Evolutionary conservation across 2,329 filamentous ascomycete genomes (phyloP).

Genomic region (Epichloe aotearoae): DNA sequence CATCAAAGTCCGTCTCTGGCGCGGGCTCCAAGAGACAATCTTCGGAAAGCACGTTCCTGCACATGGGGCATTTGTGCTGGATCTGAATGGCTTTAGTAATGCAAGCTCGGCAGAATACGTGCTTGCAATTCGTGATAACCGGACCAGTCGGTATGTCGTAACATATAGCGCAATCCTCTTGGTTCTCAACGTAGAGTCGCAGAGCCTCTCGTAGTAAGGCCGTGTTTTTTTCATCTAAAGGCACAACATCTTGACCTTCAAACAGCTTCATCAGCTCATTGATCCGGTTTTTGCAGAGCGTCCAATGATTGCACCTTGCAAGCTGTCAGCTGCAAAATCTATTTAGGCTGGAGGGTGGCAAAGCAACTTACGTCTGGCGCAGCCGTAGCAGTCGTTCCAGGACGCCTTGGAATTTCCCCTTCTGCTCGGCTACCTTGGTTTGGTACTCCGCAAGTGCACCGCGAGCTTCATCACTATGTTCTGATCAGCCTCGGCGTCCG

Average conservation of each 20-base stretch:
- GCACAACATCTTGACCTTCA: conserved; percentile 52
- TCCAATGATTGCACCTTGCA: conserved; percentile 68
- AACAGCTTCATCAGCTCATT: conserved; percentile 57
- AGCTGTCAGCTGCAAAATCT: background rate
- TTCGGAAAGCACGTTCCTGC: conserved; percentile 53
- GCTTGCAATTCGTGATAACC: conserved; percentile 75
- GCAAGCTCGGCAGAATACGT: conserved; percentile 63
- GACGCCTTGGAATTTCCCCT: conserved; percentile 55
- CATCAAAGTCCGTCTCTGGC: conserved; percentile 34
- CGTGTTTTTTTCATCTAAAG: conserved; percentile 55
- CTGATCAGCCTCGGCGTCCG: conserved; percentile 11
- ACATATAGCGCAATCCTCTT: conserved; percentile 76
- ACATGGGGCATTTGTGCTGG: conserved; percentile 76
- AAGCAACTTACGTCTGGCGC: conserved; percentile 49
- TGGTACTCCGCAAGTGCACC: conserved; percentile 53
- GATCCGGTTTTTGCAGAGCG: conserved; percentile 63
- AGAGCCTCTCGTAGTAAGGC: conserved; percentile 62
- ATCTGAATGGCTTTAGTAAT: conserved; percentile 61
- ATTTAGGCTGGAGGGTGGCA: background rate
- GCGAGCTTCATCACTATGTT: conserved; percentile 52
- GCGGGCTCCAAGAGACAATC: conserved; percentile 51
- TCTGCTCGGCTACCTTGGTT: conserved; percentile 26
- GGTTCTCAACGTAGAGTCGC: conserved; percentile 62
- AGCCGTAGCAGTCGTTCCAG: conserved; percentile 73
- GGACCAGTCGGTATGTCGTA: conserved; percentile 58